phyloP scores from a whole-genome alignment of 129 eudicot species.

The Chrysanthemum lavandulifolium region DNA sequence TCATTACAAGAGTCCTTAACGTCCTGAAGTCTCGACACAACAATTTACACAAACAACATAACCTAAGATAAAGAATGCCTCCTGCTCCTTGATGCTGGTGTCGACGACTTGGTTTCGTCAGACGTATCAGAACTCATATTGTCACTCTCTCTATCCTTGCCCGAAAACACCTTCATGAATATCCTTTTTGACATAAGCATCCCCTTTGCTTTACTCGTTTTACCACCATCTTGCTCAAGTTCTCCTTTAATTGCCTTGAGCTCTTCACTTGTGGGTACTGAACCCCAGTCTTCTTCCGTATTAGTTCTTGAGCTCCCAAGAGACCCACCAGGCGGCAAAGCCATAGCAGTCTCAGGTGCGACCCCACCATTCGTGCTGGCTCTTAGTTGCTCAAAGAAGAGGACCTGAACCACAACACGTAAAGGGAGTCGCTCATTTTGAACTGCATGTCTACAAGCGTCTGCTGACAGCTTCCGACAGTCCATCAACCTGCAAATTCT shows the following conservation, averaged over 20 bases:
- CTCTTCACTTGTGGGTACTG: constrained; percentile 62
- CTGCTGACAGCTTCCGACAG: constrained; percentile 70
- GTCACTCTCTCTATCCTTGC: constrained; percentile 64
- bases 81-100: constrained; percentile 65
- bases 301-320: constrained; percentile 77
- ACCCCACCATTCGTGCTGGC: constrained; percentile 37
- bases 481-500: constrained; percentile 83
- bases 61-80: constrained; percentile 53
- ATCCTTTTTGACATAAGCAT: constrained; percentile 51
- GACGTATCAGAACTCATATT: constrained; percentile 89
- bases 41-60: constrained; percentile 29
- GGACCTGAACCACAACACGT: constrained; percentile 85
- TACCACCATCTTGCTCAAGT: constrained; percentile 32
- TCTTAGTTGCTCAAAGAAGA: constrained; percentile 77
- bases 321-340: constrained; percentile 49
- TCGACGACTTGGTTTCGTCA: constrained; percentile 54
- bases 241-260: constrained; percentile 69
- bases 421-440: constrained; percentile 88
- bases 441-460: constrained; percentile 75
- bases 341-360: constrained; percentile 47
- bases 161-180: constrained; percentile 78
- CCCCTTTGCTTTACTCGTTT: constrained; percentile 44
- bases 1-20: constrained; percentile 18
- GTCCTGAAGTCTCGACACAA: constrained; percentile 26
- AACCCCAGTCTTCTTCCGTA: constrained; percentile 85